Conservation (phyloP, 257 asterid species). For the Fraxinus quadrangulata region DNA sequence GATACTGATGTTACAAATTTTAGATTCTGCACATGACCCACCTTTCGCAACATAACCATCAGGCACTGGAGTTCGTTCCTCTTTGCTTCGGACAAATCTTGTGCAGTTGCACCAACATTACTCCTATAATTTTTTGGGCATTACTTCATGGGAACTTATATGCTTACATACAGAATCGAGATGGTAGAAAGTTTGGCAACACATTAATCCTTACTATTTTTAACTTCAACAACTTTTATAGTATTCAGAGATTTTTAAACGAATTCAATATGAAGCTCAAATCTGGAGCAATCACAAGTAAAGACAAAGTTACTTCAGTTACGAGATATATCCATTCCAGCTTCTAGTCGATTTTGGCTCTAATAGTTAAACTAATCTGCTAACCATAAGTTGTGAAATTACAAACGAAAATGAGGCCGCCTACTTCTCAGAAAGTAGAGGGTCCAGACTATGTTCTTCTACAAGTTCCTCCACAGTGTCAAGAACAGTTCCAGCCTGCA, state of each 20-base stretch:
- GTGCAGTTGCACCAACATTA: constrained; percentile 53
- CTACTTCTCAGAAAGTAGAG: constrained; percentile 51
- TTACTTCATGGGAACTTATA: constrained; percentile 23
- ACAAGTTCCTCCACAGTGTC: constrained; percentile 75
- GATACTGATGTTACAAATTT: constrained; percentile 4
- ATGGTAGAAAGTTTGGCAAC: constrained; percentile 16
- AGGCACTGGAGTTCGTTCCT: constrained; percentile 54
- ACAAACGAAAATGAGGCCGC: constrained; percentile 11
- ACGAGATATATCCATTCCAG: constrained; percentile 2
- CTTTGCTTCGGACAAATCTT: constrained; percentile 49
- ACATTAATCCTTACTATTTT: background rate
- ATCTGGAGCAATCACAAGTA: too few species aligned
- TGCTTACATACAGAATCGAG: background rate
- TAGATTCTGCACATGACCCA: constrained; percentile 15
- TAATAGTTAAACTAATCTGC: background rate
- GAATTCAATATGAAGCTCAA: background rate
- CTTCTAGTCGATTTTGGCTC: background rate
- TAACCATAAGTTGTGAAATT: background rate
- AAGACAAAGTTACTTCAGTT: too few species aligned
- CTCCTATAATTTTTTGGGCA: constrained; percentile 52
- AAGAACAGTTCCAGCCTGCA: constrained; percentile 59
- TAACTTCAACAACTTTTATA: background rate
- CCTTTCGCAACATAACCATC: constrained; percentile 57
- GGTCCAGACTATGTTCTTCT: constrained; percentile 74
- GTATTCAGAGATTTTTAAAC: background rate